These are phyloP conservation scores for Phymatotrichopsis omnivora DNA, from an alignment of 2,329 filamentous ascomycete genomes.

Conservation along the genomic window DNA sequence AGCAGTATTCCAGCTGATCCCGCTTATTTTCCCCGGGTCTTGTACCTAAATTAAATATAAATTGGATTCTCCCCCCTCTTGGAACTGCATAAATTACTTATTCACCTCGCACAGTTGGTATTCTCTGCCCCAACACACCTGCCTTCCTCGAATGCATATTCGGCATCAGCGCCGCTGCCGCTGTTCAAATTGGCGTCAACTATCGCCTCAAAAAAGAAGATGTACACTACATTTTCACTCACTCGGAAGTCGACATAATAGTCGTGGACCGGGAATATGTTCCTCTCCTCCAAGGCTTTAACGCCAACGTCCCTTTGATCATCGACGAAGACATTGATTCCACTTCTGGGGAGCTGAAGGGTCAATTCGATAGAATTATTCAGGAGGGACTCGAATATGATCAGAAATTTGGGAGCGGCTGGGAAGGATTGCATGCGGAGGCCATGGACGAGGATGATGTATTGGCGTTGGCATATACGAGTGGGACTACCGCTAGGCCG, in stretches of 20 bases:
- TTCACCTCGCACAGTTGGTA: constrained; percentile 60
- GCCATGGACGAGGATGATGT: constrained; percentile 65
- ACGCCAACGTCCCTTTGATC: constrained; percentile 54
- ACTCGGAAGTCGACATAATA: constrained; percentile 75
- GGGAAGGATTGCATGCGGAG: constrained; percentile 64
- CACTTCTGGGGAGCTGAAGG: constrained; percentile 60
- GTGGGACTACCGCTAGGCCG: constrained; percentile 61
- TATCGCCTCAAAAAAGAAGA: constrained; percentile 73
- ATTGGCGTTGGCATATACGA: constrained; percentile 80
- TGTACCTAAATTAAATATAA: too few relatives aligned
- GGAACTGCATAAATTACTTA: not conserved
- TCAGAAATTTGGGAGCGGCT: constrained; percentile 57
- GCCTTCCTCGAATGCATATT: constrained; percentile 88
- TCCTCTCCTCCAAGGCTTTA: constrained; percentile 57
- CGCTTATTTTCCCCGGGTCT: too few relatives aligned
- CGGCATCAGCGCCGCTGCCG: constrained; percentile 72
- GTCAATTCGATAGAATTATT: constrained; percentile 75
- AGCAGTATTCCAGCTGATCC: too few relatives aligned
- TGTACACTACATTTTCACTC: constrained; percentile 80
- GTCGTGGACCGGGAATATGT: constrained; percentile 77
- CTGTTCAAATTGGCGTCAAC: constrained; percentile 47
- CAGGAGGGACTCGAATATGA: constrained; percentile 70
- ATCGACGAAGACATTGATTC: constrained; percentile 78
- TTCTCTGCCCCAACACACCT: constrained; percentile 85
- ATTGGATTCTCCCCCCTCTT: constrained; percentile 36